A percentile compares a stretch with the other conserved stretches of the same genome.
phyloP scores from a whole-genome alignment of 176 grass and related monocot species.

The Pharus latifolius region DNA sequence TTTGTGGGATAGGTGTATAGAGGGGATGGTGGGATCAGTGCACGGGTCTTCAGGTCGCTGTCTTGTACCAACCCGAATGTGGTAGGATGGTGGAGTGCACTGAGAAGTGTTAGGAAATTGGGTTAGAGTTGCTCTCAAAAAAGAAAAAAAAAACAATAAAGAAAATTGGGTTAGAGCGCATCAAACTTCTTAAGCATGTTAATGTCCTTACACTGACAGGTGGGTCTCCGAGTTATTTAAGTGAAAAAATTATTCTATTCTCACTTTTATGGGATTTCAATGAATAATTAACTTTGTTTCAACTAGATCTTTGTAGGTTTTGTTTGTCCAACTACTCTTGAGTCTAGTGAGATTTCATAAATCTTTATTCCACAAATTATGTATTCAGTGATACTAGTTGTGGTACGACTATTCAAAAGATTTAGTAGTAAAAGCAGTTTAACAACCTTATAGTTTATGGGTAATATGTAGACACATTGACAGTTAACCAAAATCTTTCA shows the following conservation, averaged over 20 bases:
- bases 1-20: not conserved
- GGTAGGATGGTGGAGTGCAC: not conserved
- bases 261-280: no score
- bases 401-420: no score
- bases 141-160: no score
- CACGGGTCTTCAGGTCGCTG: not conserved
- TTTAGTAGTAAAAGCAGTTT: no score
- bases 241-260: not conserved
- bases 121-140: no score
- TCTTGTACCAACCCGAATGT: conserved; percentile 30
- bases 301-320: no score
- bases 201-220: not conserved
- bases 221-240: not conserved
- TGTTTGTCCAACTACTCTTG: not conserved
- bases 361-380: no score
- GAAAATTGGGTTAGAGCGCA: no score
- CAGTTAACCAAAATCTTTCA: no score
- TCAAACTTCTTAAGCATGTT: not conserved
- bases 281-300: no score
- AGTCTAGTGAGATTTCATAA: not conserved
- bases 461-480: not conserved
- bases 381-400: no score
- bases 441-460: no score
- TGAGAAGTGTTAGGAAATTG: not conserved
- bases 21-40: not conserved